Conservation (phyloP, 345 rosid genomes). For the Populus pruinosa region DNA sequence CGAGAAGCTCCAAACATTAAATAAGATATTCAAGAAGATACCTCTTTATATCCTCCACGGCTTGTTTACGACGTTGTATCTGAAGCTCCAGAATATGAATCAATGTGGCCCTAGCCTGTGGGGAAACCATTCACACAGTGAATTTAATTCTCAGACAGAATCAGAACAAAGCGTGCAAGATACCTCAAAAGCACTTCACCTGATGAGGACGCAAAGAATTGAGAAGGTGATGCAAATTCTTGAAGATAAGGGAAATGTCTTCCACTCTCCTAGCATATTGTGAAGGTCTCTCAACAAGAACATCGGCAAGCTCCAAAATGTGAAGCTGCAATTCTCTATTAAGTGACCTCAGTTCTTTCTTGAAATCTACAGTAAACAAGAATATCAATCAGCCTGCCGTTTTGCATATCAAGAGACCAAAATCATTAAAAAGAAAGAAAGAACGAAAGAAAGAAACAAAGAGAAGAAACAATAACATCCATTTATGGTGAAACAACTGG, state of each 20-base stretch:
- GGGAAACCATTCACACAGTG: neutral
- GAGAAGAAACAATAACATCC: neutral
- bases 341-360: constrained; percentile 68
- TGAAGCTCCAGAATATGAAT: constrained; percentile 90
- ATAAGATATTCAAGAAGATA: constrained; percentile 16
- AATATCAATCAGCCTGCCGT: neutral
- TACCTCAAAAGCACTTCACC: constrained; percentile 30
- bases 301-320: constrained; percentile 88
- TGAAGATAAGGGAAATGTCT: constrained; percentile 82
- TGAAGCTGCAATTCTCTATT: constrained; percentile 89
- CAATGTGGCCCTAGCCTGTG: constrained; percentile 87
- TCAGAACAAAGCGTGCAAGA: neutral
- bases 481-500: neutral
- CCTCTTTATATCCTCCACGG: constrained; percentile 94
- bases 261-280: constrained; percentile 92
- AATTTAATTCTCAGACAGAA: constrained; percentile 5
- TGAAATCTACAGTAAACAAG: constrained; percentile 54
- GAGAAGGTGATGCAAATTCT: constrained; percentile 93
- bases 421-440: neutral
- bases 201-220: constrained; percentile 95
- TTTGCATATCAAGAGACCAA: neutral
- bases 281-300: constrained; percentile 92
- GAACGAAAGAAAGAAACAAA: no score
- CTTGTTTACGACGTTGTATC: constrained; percentile 79
- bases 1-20: neutral